Evolutionary conservation across 148 eudicot species (phyloP).

Genomic region (Rhododendron simsii): DNA sequence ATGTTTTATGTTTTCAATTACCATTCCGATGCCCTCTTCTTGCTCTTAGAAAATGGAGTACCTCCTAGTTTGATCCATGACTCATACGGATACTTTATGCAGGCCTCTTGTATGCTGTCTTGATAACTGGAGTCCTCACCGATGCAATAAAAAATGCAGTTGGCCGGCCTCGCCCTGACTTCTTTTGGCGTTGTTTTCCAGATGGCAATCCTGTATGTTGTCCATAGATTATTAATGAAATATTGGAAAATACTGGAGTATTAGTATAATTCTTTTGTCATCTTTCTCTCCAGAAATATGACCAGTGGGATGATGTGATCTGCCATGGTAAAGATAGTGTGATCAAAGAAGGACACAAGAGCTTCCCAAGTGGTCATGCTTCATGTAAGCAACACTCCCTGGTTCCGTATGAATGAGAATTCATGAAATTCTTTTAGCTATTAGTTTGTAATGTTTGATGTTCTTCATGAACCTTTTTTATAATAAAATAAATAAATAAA

Average conservation of each 20-base stretch:
- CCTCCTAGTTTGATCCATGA: background rate
- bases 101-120: constrained; percentile 67
- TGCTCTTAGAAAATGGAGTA: background rate
- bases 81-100: background rate
- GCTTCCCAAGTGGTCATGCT: constrained; percentile 94
- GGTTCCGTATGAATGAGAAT: background rate
- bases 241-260: background rate
- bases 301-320: constrained; percentile 39
- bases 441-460: background rate
- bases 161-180: constrained; percentile 92
- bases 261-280: background rate
- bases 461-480: background rate
- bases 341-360: constrained; percentile 88
- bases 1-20: background rate
- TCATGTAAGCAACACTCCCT: constrained; percentile 49
- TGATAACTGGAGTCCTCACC: constrained; percentile 71
- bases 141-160: constrained; percentile 86
- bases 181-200: constrained; percentile 97
- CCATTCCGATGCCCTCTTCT: background rate
- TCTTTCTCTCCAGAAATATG: constrained; percentile 29
- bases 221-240: background rate
- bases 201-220: constrained; percentile 59
- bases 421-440: background rate
- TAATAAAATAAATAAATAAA: no score
- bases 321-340: constrained; percentile 44